phyloP scores from a whole-genome alignment of 805 yeast genomes.

The Candida fluviatilis region DNA sequence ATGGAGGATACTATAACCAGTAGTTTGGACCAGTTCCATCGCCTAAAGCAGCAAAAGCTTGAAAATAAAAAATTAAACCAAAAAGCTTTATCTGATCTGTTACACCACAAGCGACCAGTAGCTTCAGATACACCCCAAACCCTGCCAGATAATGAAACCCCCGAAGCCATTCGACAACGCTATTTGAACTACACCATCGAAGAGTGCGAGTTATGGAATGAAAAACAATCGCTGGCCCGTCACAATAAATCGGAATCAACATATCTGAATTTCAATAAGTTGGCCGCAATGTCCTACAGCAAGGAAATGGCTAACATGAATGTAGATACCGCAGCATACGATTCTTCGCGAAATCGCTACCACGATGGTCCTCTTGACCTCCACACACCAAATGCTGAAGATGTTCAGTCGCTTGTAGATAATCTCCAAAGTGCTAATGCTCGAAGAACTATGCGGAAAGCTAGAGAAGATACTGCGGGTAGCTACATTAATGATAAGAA shows the following conservation, averaged over 20 bases:
- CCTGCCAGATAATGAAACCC: constrained; percentile 35
- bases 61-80: not conserved
- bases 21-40: not conserved
- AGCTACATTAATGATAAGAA: constrained; percentile 67
- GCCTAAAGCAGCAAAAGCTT: not conserved
- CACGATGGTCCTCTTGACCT: not conserved
- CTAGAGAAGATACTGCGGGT: constrained; percentile 29
- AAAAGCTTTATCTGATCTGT: not conserved
- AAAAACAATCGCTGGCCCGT: constrained; percentile 25
- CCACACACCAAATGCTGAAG: not conserved
- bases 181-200: constrained; percentile 42
- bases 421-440: constrained; percentile 21
- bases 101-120: not conserved
- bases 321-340: constrained; percentile 35
- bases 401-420: not conserved
- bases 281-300: constrained; percentile 59
- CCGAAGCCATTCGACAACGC: not conserved
- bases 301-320: constrained; percentile 43
- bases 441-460: constrained; percentile 34
- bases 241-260: constrained; percentile 29
- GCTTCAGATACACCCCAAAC: not conserved
- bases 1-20: no score
- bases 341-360: not conserved
- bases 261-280: constrained; percentile 45
- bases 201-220: constrained; percentile 63